Conservation (phyloP, 1,284 basidiomycete genomes). For the Kwoniella shivajii region DNA sequence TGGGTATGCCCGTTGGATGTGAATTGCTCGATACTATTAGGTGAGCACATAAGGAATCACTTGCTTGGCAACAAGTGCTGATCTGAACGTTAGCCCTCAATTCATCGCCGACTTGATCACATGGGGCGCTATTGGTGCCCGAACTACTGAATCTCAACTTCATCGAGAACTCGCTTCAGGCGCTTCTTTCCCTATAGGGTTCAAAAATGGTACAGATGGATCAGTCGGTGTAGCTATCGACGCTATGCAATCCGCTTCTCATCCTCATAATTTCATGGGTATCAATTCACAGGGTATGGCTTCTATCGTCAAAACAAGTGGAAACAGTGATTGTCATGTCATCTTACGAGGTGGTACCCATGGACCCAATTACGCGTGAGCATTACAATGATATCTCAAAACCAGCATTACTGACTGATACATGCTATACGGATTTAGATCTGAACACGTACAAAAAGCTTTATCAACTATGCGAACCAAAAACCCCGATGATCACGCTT, state of each 20-base stretch:
- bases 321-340: slow-evolving; percentile 88
- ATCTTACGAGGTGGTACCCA: slow-evolving; percentile 87
- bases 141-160: slow-evolving; percentile 95
- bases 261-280: slow-evolving; percentile 97
- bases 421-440: neutral
- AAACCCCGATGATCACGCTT: slow-evolving; percentile 51
- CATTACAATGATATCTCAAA: neutral
- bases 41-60: too few relatives aligned
- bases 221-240: slow-evolving; percentile 82
- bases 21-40: slow-evolving; percentile 69
- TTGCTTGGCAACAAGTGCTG: too few relatives aligned
- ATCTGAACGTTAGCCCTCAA: slow-evolving; percentile 73
- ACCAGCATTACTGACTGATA: neutral
- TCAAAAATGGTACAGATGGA: slow-evolving; percentile 99
- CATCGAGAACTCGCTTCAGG: slow-evolving; percentile 66
- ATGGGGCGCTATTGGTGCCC: slow-evolving; percentile 96
- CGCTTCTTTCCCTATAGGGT: slow-evolving; percentile 61
- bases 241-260: slow-evolving; percentile 89
- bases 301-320: slow-evolving; percentile 91
- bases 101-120: slow-evolving; percentile 94
- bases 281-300: slow-evolving; percentile 93
- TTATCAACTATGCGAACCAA: slow-evolving; percentile 70
- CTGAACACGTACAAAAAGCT: slow-evolving; percentile 73
- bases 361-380: slow-evolving; percentile 77
- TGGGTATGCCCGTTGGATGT: slow-evolving; percentile 83